Evolutionary conservation across 2,329 filamentous ascomycete genomes (phyloP).

Genomic region (Fonsecaea pugnacius): DNA sequence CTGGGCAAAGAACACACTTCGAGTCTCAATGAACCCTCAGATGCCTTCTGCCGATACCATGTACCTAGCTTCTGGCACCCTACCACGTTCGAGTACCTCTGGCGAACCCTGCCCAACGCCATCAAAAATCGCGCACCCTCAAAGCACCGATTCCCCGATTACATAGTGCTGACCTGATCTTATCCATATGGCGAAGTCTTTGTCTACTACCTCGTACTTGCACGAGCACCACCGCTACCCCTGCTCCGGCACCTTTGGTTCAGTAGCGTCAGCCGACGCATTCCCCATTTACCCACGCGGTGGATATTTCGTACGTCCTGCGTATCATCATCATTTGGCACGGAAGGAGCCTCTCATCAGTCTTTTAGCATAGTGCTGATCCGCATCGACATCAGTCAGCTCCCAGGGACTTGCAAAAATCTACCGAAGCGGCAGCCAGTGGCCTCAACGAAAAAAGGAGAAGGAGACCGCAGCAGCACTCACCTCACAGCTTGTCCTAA

Average conservation of each 20-base stretch:
- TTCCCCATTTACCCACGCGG: background rate
- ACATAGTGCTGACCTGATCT: constrained; percentile 4
- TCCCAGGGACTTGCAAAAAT: background rate
- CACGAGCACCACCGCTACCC: background rate
- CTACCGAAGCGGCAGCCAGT: background rate
- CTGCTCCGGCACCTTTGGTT: background rate
- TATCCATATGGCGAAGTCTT: background rate
- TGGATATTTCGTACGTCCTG: constrained; percentile 2
- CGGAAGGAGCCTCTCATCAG: constrained; percentile 7
- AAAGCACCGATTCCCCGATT: constrained; percentile 2
- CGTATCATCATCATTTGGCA: constrained; percentile 5
- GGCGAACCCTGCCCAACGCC: constrained; percentile 1
- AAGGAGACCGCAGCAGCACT: constrained; percentile 28
- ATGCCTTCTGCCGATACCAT: background rate
- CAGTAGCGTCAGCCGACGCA: background rate
- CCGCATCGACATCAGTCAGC: constrained; percentile 28
- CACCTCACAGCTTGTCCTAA: constrained; percentile 56
- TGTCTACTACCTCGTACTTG: constrained; percentile 4
- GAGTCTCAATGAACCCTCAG: constrained; percentile 2
- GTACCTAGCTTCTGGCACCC: background rate
- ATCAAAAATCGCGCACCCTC: constrained; percentile 2
- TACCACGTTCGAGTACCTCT: background rate
- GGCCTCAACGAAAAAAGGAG: background rate
- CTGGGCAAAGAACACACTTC: background rate
- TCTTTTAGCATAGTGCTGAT: constrained; percentile 30